Evolutionary conservation across 2,329 filamentous ascomycete genomes (phyloP).

Genomic region (Mycocentrospora acerina): DNA sequence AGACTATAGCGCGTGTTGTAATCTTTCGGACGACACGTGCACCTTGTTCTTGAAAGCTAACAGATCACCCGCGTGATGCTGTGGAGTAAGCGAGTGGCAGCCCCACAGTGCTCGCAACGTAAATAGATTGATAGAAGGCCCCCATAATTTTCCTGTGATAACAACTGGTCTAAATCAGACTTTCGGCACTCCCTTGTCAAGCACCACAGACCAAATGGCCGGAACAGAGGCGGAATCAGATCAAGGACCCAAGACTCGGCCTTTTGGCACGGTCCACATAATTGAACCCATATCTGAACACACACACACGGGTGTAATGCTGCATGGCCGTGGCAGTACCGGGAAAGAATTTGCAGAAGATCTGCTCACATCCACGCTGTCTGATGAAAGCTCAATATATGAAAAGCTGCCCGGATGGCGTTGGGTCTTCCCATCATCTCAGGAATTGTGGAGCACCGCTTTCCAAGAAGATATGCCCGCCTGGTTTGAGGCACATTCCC

Average conservation of each 20-base stretch:
- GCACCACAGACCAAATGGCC: not conserved
- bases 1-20: too few relatives aligned
- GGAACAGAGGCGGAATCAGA: not conserved
- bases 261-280: conserved; percentile 3
- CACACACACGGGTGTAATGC: conserved; percentile 50
- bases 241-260: not conserved
- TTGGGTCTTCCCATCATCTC: conserved; percentile 55
- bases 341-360: conserved; percentile 40
- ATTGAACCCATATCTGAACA: conserved; percentile 26
- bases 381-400: conserved; percentile 45
- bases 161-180: not conserved
- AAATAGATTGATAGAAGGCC: too few relatives aligned
- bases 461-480: conserved; percentile 38
- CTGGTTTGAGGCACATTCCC: conserved; percentile 56
- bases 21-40: too few relatives aligned
- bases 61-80: too few relatives aligned
- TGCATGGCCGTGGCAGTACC: conserved; percentile 49
- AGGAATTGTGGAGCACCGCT: conserved; percentile 28
- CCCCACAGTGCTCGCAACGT: too few relatives aligned
- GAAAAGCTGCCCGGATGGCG: conserved; percentile 49
- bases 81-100: too few relatives aligned
- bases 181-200: not conserved
- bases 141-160: not conserved
- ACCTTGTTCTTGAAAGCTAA: too few relatives aligned
- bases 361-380: not conserved